phyloP scores from a whole-genome alignment of 2,329 filamentous ascomycete species.

The Venturia carpophila region DNA sequence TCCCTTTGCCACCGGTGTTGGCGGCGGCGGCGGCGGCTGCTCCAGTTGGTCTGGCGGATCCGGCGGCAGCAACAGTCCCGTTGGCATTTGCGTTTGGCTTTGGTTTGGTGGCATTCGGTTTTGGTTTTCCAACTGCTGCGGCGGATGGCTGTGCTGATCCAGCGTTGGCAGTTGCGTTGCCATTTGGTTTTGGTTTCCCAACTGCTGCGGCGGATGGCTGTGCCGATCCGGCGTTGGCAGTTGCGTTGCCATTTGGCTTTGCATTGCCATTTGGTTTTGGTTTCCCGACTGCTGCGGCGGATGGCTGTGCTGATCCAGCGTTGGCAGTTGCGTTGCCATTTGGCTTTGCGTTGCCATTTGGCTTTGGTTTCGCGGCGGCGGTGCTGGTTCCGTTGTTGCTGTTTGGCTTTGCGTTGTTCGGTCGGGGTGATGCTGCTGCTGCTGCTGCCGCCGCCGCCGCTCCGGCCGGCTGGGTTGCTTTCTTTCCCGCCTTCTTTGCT shows the following conservation, averaged over 20 bases:
- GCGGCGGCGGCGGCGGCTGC: too few species aligned
- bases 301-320: background rate
- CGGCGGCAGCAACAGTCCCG: background rate
- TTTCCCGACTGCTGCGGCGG: background rate
- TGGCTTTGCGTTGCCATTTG: background rate
- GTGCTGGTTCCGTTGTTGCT: too few species aligned
- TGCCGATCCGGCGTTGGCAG: background rate
- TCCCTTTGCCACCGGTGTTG: background rate
- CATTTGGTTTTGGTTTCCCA: background rate
- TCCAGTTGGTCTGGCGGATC: background rate
- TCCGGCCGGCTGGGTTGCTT: background rate
- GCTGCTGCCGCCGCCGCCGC: background rate
- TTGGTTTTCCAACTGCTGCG: background rate
- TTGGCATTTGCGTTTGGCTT: background rate
- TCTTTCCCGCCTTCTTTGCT: slow-evolving; percentile 3
- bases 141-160: background rate
- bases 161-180: background rate
- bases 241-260: too few species aligned
- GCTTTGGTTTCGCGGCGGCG: too few species aligned
- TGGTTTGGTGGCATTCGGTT: too few species aligned
- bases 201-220: background rate
- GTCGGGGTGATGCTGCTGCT: too few species aligned
- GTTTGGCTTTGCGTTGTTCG: too few species aligned
- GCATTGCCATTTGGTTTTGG: background rate
- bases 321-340: background rate